phyloP scores from a whole-genome alignment of 176 grass and related monocot genomes.

The Oryza australiensis region DNA sequence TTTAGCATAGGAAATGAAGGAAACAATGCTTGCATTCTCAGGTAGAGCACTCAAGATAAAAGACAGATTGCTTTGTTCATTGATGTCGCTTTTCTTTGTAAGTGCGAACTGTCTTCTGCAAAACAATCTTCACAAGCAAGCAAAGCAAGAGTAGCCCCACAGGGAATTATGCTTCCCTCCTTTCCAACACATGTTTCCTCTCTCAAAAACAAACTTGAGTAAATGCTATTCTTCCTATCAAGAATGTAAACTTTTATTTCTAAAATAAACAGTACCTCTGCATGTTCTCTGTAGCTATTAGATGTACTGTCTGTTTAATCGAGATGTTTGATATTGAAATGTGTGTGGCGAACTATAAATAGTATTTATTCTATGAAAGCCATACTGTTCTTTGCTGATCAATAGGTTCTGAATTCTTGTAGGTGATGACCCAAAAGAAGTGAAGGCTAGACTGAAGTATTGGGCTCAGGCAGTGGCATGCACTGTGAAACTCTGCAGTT shows the following conservation, averaged over 20 bases:
- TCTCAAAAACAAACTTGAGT: not conserved
- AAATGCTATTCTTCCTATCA: constrained; percentile 20
- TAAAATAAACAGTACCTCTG: not conserved
- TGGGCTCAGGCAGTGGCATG: constrained; percentile 90
- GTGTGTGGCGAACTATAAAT: no score
- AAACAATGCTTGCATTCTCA: not conserved
- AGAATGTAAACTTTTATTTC: not conserved
- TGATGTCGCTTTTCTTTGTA: constrained; percentile 29
- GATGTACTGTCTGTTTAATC: not conserved
- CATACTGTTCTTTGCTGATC: constrained; percentile 27
- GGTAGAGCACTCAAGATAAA: not conserved
- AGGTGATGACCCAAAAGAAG: constrained; percentile 80
- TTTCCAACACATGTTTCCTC: constrained; percentile 37
- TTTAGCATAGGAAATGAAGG: constrained; percentile 8
- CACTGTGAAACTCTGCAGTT: constrained; percentile 84
- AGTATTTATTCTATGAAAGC: not conserved
- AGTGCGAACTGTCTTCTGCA: constrained; percentile 35
- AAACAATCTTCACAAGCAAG: constrained; percentile 44
- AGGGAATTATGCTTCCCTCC: constrained; percentile 25
- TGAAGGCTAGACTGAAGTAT: constrained; percentile 82
- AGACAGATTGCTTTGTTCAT: constrained; percentile 20
- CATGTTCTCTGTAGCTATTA: not conserved
- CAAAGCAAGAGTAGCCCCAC: constrained; percentile 51
- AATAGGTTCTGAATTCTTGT: not conserved
- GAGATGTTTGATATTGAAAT: no score